Evolutionary conservation across 176 grass and related monocot genomes (phyloP).

Genomic region (Coix lacrymajobi): DNA sequence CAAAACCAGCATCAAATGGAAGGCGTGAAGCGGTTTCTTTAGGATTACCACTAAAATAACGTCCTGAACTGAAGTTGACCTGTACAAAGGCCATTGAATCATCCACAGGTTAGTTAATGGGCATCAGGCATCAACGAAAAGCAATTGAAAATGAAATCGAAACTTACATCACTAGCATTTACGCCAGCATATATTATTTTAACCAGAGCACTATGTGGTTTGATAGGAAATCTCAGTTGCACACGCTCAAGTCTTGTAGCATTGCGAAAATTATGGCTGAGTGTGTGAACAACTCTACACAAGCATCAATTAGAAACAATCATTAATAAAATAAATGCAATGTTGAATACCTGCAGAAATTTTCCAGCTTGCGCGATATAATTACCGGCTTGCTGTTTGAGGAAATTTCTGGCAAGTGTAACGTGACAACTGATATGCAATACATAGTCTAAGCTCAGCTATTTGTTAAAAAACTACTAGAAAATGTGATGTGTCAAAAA

Average conservation of each 20-base stretch:
- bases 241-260: slow-evolving; percentile 76
- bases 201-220: slow-evolving; percentile 68
- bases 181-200: slow-evolving; percentile 98
- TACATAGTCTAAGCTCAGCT: slow-evolving; percentile 3
- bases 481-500: background rate
- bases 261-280: slow-evolving; percentile 80
- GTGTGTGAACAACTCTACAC: slow-evolving; percentile 90
- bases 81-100: slow-evolving; percentile 30
- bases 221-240: slow-evolving; percentile 65
- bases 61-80: slow-evolving; percentile 96
- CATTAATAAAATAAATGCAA: slow-evolving; percentile 3
- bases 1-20: slow-evolving; percentile 97
- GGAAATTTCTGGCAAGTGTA: background rate
- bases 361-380: slow-evolving; percentile 3
- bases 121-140: slow-evolving; percentile 19
- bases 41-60: slow-evolving; percentile 74
- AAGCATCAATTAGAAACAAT: slow-evolving; percentile 27
- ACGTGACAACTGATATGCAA: background rate
- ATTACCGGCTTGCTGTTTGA: background rate
- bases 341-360: background rate
- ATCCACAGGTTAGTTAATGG: background rate
- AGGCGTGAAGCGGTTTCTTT: slow-evolving; percentile 69
- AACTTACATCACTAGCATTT: slow-evolving; percentile 99
- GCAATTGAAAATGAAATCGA: background rate
- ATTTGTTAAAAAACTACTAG: slow-evolving; percentile 19